Evolutionary conservation across 2,329 filamentous ascomycete genomes (phyloP).

Genomic region (Ceratocystis lukuohia): DNA sequence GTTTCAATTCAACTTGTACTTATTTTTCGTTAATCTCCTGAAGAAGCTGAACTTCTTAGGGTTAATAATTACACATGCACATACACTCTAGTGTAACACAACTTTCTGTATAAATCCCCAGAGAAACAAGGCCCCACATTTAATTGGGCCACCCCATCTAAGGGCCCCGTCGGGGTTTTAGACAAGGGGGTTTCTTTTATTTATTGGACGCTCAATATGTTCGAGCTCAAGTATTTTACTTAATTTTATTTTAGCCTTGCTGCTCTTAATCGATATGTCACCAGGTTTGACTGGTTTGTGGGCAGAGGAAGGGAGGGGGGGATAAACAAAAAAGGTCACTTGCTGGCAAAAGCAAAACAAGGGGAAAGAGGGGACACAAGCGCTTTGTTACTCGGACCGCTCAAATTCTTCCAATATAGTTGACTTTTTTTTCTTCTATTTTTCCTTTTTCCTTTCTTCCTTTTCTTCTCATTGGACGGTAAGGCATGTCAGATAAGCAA

Average conservation of each 20-base stretch:
- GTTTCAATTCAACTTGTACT: too few relatives aligned
- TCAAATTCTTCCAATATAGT: neutral
- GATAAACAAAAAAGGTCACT: neutral
- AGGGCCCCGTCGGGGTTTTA: too few relatives aligned
- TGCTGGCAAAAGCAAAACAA: neutral
- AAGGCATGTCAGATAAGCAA: too few relatives aligned
- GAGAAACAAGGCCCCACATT: too few relatives aligned
- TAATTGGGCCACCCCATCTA: too few relatives aligned
- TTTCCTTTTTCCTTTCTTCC: neutral
- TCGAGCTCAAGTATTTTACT: neutral
- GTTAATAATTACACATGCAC: too few relatives aligned
- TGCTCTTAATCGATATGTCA: constrained; percentile 1
- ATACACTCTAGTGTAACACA: too few relatives aligned
- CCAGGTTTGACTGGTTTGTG: neutral
- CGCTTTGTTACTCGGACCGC: too few relatives aligned
- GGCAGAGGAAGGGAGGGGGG: neutral
- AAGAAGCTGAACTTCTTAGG: too few relatives aligned
- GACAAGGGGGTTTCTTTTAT: neutral
- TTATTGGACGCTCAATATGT: neutral
- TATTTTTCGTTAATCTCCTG: too few relatives aligned
- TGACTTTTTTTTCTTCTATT: neutral
- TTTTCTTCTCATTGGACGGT: neutral
- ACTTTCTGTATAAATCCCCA: too few relatives aligned
- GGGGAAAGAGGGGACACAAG: neutral
- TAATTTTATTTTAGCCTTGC: neutral